Percentiles rank a stretch among this genome's conserved stretches.
phyloP scores from a whole-genome alignment of 345 rosid genomes.

The Cochlearia excelsa region DNA sequence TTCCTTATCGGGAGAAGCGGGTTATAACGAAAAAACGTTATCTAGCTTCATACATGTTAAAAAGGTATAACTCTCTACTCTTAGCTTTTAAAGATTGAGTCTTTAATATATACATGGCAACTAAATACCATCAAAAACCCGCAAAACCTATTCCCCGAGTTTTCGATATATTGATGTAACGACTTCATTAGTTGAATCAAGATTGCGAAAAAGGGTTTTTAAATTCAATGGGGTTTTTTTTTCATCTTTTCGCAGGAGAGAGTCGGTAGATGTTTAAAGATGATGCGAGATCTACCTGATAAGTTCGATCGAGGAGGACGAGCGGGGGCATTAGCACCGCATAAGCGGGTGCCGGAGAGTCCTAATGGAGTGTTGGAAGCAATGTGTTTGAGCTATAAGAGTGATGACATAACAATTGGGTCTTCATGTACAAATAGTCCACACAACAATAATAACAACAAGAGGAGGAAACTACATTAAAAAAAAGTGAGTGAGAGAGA shows the following conservation, averaged over 20 bases:
- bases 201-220: too few species aligned
- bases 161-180: not conserved
- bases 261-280: conserved; percentile 46
- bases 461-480: conserved; percentile 33
- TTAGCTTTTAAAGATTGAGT: too few species aligned
- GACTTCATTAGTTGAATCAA: not conserved
- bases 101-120: too few species aligned
- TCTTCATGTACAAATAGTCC: conserved; percentile 43
- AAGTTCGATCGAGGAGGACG: conserved; percentile 14
- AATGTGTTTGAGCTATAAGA: conserved; percentile 55
- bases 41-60: conserved; percentile 38
- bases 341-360: conserved; percentile 39
- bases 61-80: conserved; percentile 33
- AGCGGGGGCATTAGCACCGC: not conserved
- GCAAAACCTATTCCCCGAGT: too few species aligned
- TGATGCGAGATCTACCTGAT: conserved; percentile 42
- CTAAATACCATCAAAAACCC: too few species aligned
- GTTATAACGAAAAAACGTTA: conserved; percentile 38
- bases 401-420: conserved; percentile 51
- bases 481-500: not conserved
- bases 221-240: conserved; percentile 2
- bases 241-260: conserved; percentile 40
- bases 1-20: conserved; percentile 41
- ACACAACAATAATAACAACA: conserved; percentile 20
- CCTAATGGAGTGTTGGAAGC: conserved; percentile 65